Evolutionary conservation across 495 filamentous ascomycete species (phyloP), one percentile per base, ranked within the genome.

Genomic region (Penicillium coffeae): DNA sequence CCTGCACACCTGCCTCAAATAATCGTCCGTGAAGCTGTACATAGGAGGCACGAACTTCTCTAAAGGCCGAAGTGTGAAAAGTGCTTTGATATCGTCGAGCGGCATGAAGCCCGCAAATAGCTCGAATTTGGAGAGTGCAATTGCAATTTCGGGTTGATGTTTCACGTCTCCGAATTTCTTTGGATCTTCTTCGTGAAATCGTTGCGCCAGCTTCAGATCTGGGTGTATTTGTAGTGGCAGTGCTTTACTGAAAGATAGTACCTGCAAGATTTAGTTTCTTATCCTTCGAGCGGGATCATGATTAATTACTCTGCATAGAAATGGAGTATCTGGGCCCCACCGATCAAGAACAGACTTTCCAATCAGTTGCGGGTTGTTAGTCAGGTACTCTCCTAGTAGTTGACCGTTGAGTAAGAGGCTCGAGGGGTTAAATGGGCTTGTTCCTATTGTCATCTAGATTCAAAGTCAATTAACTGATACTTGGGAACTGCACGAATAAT

Each of bases 171-270:
- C 77, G 59, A 85, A 90, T 42, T 78, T 75, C 8, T 80, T 60
- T 0, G 85, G 83, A 52, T 89, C 78, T 54, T 80, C 47, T 46
- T 74, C 55, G 65, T 89, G 82, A 3, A 90, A 71, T 50, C 82
- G 71, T 10, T 68, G 61, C 0, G 87, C 77, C 5, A 92, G 77
- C 2, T 70, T 62, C 50, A 84, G 85, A 66, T 89, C 73, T 8
- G 86, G 88, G 51, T 91, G 88, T 21, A 90, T 77, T 60, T 93
- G 88, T n/a, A 93, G 75, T 1, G 85, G 87, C 0, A 93, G 78
- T 0, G 88, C 87, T 66, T 90, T 89, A 48, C 74, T 71, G 51
- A 91, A 88, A 7, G 86, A 91, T 2, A 90, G 71, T 38, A 92
- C 84, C 75, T 84, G 50, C 37, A 5, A 21, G 9, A 8, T 27